A percentile compares a stretch with the other conserved stretches of the same genome.
Conservation (phyloP, 2,329 filamentous ascomycete species). For the Exophiala alcalophila region DNA sequence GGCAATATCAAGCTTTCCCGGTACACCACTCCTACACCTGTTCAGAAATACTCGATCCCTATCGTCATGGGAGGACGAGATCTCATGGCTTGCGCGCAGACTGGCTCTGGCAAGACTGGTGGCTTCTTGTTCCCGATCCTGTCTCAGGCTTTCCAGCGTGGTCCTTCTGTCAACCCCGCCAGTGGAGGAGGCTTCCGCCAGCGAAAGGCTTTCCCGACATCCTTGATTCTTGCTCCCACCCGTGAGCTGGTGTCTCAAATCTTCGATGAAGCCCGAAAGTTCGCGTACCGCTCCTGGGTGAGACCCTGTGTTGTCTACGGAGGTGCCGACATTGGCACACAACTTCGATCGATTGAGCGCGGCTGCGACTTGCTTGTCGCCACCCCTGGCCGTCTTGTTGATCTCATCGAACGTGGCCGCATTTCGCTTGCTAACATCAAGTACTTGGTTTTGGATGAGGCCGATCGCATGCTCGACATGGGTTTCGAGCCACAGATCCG, state of each 20-base stretch:
- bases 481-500: conserved; percentile 99
- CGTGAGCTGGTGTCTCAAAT: conserved; percentile 99
- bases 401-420: conserved; percentile 95
- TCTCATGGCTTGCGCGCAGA: conserved; percentile 99
- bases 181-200: conserved; percentile 78
- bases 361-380: conserved; percentile 96
- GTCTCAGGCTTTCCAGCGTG: conserved; percentile 91
- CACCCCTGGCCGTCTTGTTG: conserved; percentile 93
- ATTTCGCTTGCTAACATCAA: conserved; percentile 99
- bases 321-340: conserved; percentile 96
- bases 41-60: conserved; percentile 99
- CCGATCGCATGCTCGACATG: conserved; percentile 99
- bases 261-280: conserved; percentile 95
- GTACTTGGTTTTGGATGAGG: conserved; percentile 97
- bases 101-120: conserved; percentile 99
- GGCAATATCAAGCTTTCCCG: conserved; percentile 89
- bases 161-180: conserved; percentile 68
- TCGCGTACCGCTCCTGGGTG: conserved; percentile 98
- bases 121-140: conserved; percentile 99
- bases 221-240: conserved; percentile 90
- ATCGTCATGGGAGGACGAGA: conserved; percentile 98
- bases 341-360: conserved; percentile 96
- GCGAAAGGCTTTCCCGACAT: conserved; percentile 96
- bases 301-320: conserved; percentile 97
- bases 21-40: conserved; percentile 93